Base-by-base conservation (phyloP, 2,329 filamentous ascomycete species). In the Sphaerulina vaccinii region DNA sequence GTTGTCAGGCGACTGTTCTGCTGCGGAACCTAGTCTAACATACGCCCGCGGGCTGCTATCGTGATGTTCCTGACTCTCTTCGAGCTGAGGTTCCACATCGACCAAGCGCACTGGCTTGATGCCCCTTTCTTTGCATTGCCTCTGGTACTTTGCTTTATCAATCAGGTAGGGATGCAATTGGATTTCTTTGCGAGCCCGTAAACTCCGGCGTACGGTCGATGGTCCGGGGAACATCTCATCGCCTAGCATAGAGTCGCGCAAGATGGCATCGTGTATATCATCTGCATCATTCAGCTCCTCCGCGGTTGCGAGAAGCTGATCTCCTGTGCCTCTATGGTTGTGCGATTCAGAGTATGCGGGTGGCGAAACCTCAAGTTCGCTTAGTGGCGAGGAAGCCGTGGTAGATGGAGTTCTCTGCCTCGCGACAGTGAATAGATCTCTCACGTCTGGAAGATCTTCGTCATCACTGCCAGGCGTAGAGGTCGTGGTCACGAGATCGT, bases 81-180 rank as follows among this genome's bases (percentile, higher is more conserved):
- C 56, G 21, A 61, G 48, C 6, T 40, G 36, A 2, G 23, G 35
- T 7, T 38, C 37, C 32, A 55, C 43, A n/a, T 65, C 57, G 33
- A 63, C 61, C 33, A 73, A 55, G 7, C 65, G 64, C 11, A 78
- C 67, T 3, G 75, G 75, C 45, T 66, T 70, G 10, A 77, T 57
- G 2, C 75, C 75, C 49, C 72, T 64, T 37, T 71, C 70, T 56
- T 70, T 69, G 23, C 72, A 70, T 42, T 72, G 69, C 52, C 68
- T 68, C 19, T 71, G 67, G 56, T 77, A 76, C 29, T 68, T 62
- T 43, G 74, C 71, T 16, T 68, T 68, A 42, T 78, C 75, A 18
- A 75, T 57, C 18, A 71, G 59, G 54, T 77, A 78, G 2, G 75
- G 75, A 63, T 77, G 73, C 22, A 78, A 58, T 56, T 78, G 75